Evolutionary conservation across 257 asterid genomes (phyloP), one percentile per base, ranked within the genome.

Genomic region (Nicotiana tabacum): DNA sequence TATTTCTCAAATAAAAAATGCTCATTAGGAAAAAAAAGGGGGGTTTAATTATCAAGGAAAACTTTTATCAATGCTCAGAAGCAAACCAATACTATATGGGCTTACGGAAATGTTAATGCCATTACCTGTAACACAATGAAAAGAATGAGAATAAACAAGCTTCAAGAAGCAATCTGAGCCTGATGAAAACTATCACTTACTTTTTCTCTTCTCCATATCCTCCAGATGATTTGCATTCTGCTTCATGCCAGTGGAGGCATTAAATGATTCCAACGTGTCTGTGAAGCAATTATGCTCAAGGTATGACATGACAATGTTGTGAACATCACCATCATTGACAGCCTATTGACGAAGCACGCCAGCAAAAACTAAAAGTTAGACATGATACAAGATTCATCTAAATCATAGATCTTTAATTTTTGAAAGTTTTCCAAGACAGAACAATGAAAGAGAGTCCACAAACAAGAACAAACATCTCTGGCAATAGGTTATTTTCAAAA

Each of bases 231-330:
- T 91, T 33, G 77, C 83, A 65, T 93, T 80, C 82, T 87, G 93
- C 85, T 87, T 87, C 89, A 90, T 83, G 81, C 95, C 98, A 57
- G 92, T 89, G 83, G 91, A 87, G 81, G 94, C 83, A 84, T 86
- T 81, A 77, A 94, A 94, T 0, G 98, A 91, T 83, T 93, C 95
- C 82, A 91, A 82, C 0, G 98, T 96, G 83, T 89, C 98, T 62
- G 88, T 88, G 91, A 88, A 94, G 95, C 98, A 92, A 89, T 89
- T 90, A 85, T 96, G 98, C 67, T 89, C 94, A 66, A 96, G 97
- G 85, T 94, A 94, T 13, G 98, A 96, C 64, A 90, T 86, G 82
- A 96, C 93, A 85, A 96, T 85, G 86, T 86, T 89, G 85, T 94
- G 92, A 84, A 90, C 86, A 78, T 96, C 99, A 58, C 84, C 89